Conservation (phyloP, 805 yeast genomes). For the Candida orba region DNA sequence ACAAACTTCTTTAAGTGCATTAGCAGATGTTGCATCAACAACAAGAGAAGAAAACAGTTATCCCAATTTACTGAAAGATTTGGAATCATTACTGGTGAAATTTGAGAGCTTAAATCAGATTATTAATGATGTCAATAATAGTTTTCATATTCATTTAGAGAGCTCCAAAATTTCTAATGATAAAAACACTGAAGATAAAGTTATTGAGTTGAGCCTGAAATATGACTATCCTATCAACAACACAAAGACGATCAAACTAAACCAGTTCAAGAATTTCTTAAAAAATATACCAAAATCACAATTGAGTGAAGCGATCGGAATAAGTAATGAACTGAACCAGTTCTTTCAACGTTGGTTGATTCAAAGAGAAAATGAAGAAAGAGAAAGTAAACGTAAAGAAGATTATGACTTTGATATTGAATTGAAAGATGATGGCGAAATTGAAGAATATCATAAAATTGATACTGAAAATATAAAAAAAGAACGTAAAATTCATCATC, state of each 20-base stretch:
- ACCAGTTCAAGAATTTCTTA: constrained; percentile 6
- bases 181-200: neutral
- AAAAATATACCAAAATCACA: constrained; percentile 6
- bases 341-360: constrained; percentile 11
- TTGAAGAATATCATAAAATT: neutral
- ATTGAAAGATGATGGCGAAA: too few species aligned
- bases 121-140: constrained; percentile 15
- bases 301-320: constrained; percentile 4
- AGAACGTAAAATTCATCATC: neutral
- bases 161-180: neutral
- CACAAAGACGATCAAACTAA: neutral
- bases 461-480: neutral
- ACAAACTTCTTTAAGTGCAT: constrained; percentile 16
- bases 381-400: neutral
- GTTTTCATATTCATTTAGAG: constrained; percentile 12
- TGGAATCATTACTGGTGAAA: constrained; percentile 9
- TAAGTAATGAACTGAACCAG: constrained; percentile 3
- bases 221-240: constrained; percentile 3
- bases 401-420: neutral
- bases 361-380: neutral
- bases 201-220: neutral
- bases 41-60: neutral
- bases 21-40: constrained; percentile 22
- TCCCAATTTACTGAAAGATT: constrained; percentile 3
- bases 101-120: constrained; percentile 10